phyloP scores from a whole-genome alignment of 305 asterid genomes.

The Rubia peregrina region DNA sequence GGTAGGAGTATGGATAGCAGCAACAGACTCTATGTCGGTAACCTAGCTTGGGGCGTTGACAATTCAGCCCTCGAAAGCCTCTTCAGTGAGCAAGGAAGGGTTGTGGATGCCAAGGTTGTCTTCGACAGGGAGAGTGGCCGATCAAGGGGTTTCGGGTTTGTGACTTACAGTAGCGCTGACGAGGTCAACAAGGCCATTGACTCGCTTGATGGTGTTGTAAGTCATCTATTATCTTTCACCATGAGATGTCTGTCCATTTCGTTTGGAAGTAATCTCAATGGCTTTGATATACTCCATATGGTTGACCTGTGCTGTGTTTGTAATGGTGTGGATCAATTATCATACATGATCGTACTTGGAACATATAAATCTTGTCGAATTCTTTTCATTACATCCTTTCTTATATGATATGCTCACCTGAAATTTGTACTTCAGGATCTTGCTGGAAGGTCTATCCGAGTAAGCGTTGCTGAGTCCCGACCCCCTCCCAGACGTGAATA shows the following conservation, averaged over 20 bases:
- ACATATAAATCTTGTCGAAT: neutral
- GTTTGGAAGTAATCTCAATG: neutral
- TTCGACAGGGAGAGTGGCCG: conserved; percentile 81
- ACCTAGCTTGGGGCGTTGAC: conserved; percentile 90
- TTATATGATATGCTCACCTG: neutral
- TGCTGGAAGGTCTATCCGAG: conserved; percentile 72
- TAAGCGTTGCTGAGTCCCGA: conserved; percentile 73
- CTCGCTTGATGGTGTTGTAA: conserved; percentile 61
- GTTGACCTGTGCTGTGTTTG: no score
- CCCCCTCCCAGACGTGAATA: conserved; percentile 54
- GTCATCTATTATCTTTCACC: conserved; percentile 13
- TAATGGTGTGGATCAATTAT: no score
- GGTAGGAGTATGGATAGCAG: conserved; percentile 24
- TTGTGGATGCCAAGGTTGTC: conserved; percentile 73
- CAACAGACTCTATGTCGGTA: conserved; percentile 70
- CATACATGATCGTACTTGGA: neutral
- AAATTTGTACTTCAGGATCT: conserved; percentile 50
- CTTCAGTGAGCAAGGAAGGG: conserved; percentile 75
- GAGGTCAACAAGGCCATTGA: conserved; percentile 68
- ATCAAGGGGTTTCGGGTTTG: conserved; percentile 95
- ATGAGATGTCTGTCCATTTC: neutral
- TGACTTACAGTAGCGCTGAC: conserved; percentile 50
- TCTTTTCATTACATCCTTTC: neutral
- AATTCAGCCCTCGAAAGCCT: conserved; percentile 51
- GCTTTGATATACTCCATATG: neutral